Conservation (phyloP, 2,329 filamentous ascomycete genomes). For the Iodosphaeria phyllophila region DNA sequence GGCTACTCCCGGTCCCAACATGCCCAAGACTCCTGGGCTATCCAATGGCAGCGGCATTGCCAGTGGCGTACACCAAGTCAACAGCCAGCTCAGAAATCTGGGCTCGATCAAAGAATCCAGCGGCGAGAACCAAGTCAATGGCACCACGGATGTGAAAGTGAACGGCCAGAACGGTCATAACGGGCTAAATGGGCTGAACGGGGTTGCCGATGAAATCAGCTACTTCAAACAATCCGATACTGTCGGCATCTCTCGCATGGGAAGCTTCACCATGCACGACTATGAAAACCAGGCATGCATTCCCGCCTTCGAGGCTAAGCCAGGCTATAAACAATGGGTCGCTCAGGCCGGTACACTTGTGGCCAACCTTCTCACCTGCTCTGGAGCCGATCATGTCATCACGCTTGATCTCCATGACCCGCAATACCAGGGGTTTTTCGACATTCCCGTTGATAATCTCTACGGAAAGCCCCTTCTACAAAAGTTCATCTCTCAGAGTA, state of each 20-base stretch:
- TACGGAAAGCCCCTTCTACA: conserved; percentile 66
- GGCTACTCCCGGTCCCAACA: conserved; percentile 60
- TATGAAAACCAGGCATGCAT: conserved; percentile 38
- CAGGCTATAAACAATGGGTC: conserved; percentile 97
- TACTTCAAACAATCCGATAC: conserved; percentile 8
- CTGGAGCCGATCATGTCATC: conserved; percentile 90
- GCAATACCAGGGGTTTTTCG: conserved; percentile 97
- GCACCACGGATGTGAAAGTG: too few species aligned
- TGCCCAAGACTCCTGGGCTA: conserved; percentile 45
- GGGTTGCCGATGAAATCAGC: too few species aligned
- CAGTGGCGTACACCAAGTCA: conserved; percentile 3
- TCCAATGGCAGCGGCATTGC: conserved; percentile 22
- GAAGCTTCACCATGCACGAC: conserved; percentile 44
- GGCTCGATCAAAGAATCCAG: conserved; percentile 1
- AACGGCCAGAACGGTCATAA: conserved; percentile 6
- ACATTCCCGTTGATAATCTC: conserved; percentile 94
- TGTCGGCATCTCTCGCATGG: too few species aligned
- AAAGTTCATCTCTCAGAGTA: conserved; percentile 58
- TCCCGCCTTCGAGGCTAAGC: conserved; percentile 56
- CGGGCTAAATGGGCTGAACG: conserved; percentile 1
- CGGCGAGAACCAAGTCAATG: conserved; percentile 1
- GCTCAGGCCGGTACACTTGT: conserved; percentile 91
- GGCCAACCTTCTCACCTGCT: conserved; percentile 84
- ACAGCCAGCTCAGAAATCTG: conserved; percentile 3
- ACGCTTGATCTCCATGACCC: conserved; percentile 95